Percentiles rank a stretch among this genome's conserved stretches.
Conservation (phyloP, 495 filamentous ascomycete species). For the Xylaria longipes region DNA sequence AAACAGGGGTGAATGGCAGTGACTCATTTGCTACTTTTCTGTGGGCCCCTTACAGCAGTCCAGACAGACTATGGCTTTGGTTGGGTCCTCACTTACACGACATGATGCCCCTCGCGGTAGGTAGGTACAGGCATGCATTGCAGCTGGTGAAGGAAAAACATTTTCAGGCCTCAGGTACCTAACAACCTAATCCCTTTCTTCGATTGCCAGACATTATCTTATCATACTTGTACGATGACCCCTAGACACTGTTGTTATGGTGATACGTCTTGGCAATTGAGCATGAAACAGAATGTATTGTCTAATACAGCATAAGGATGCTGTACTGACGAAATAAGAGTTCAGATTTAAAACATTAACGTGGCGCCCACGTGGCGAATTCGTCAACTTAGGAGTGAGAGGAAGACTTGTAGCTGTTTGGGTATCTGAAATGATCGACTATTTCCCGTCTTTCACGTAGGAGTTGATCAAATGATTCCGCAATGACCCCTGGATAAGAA, state of each 20-base stretch:
- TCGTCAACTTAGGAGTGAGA: background rate
- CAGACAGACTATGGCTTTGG: slow-evolving; percentile 15
- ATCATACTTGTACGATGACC: background rate
- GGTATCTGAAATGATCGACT: slow-evolving; percentile 17
- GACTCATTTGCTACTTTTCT: slow-evolving; percentile 7
- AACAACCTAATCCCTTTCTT: background rate
- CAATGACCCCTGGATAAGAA: background rate
- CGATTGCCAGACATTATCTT: background rate
- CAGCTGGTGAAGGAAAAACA: background rate
- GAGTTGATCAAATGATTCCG: background rate
- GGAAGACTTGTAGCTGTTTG: background rate
- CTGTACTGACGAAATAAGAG: background rate
- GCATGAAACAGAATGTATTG: background rate
- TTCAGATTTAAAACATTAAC: background rate
- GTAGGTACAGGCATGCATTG: slow-evolving; percentile 1
- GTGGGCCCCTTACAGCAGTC: background rate
- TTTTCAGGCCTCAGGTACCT: slow-evolving; percentile 4
- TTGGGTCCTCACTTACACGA: background rate
- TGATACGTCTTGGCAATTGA: background rate
- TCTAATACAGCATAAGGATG: background rate
- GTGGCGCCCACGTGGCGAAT: background rate
- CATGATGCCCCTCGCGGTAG: background rate
- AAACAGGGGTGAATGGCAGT: background rate
- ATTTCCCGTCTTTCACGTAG: background rate
- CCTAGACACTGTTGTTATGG: background rate